These are phyloP conservation scores for Umbelopsis sp. DNA, from an alignment of 192 early-diverging fungal genomes.

Conservation along the genomic window DNA sequence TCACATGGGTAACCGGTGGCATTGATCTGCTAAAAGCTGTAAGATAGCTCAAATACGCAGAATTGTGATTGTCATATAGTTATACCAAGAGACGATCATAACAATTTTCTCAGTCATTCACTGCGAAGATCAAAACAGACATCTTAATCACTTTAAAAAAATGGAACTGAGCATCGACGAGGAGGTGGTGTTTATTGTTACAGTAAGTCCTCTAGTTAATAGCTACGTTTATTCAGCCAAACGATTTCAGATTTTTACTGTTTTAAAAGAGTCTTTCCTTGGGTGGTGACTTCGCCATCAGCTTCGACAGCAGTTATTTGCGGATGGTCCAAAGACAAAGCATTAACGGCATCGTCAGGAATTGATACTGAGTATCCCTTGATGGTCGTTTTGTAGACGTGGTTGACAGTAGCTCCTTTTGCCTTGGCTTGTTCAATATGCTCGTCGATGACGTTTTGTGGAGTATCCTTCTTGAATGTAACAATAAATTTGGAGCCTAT, in stretches of 20 bases:
- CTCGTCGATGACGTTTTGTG: conserved; percentile 37
- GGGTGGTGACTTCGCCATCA: conserved; percentile 38
- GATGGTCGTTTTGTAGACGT: conserved; percentile 33
- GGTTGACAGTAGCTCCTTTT: conserved; percentile 23
- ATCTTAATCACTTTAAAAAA: background rate
- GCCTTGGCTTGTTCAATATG: conserved; percentile 21
- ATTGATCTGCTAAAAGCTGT: no score
- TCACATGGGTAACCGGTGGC: no score
- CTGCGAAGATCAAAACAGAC: no score
- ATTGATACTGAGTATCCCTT: conserved; percentile 34
- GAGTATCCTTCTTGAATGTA: conserved; percentile 39
- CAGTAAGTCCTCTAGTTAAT: conserved; percentile 8
- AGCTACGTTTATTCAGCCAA: no score
- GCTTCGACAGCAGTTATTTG: conserved; percentile 28
- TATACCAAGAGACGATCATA: no score
- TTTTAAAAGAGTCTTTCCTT: conserved; percentile 22
- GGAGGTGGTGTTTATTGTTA: conserved; percentile 5
- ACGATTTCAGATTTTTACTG: conserved; percentile 8
- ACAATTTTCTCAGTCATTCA: no score
- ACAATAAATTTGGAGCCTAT: conserved; percentile 34
- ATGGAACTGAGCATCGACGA: background rate
- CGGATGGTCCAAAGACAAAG: conserved; percentile 12
- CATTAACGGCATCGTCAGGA: conserved; percentile 21
- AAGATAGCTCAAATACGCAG: no score
- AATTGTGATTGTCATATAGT: no score